phyloP scores from a whole-genome alignment of 345 rosid species.

The Punica granatum region DNA sequence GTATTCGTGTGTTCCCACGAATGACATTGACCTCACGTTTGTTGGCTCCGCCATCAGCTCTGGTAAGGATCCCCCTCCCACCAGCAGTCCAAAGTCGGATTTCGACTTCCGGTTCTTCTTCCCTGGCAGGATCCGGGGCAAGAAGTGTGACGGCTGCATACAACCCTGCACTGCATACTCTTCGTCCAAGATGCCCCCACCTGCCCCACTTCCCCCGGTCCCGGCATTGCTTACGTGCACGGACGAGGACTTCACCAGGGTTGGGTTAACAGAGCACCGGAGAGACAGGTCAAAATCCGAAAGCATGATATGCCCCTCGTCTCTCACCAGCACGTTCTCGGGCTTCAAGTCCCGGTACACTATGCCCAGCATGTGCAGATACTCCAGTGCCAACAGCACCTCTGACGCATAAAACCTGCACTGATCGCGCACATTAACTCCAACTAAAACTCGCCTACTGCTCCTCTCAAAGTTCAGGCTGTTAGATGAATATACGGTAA shows the following conservation, averaged over 20 bases:
- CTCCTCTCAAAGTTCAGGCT: too few relatives aligned
- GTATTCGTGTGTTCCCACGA: conserved; percentile 91
- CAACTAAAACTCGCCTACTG: too few relatives aligned
- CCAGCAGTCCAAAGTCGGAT: conserved; percentile 62
- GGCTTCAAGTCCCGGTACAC: conserved; percentile 90
- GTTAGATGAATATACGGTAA: too few relatives aligned
- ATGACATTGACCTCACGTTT: conserved; percentile 84
- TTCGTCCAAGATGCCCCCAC: conserved; percentile 48
- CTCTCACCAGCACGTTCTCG: conserved; percentile 80
- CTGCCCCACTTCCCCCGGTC: conserved; percentile 15
- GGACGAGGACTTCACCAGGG: conserved; percentile 83
- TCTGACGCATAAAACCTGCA: conserved; percentile 84
- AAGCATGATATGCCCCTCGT: conserved; percentile 87
- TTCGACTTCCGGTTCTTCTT: conserved; percentile 81
- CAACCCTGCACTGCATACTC: conserved; percentile 56
- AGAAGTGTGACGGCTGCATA: conserved; percentile 63
- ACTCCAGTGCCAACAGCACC: conserved; percentile 81
- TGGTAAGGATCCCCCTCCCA: conserved; percentile 53
- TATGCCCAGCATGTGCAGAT: conserved; percentile 89
- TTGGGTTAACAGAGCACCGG: conserved; percentile 80
- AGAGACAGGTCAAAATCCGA: conserved; percentile 88
- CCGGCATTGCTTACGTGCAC: conserved; percentile 20
- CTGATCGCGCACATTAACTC: neutral
- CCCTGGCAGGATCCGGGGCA: conserved; percentile 69
- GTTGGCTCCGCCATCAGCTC: conserved; percentile 95